Percentiles rank a stretch among this genome's conserved stretches.
These are phyloP conservation scores for Dryas integrifolia DNA, from an alignment of 331 rosid species.

Conservation along the genomic window DNA sequence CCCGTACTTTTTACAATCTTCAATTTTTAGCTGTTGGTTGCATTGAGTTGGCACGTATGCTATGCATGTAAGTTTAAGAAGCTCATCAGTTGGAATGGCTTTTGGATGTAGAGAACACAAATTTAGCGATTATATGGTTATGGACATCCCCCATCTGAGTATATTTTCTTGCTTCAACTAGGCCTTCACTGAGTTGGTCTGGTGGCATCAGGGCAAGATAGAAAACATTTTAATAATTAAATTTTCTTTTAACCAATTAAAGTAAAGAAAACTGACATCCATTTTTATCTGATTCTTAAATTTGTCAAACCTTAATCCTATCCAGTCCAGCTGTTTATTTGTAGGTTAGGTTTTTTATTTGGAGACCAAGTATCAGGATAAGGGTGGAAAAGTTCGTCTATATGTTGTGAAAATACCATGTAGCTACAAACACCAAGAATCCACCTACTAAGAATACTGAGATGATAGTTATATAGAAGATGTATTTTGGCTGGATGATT, in stretches of 20 bases:
- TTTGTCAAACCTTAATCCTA: not conserved
- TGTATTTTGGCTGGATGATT: no score
- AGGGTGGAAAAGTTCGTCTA: not conserved
- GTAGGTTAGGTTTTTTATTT: not conserved
- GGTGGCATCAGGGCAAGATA: no score
- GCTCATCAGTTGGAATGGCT: not conserved
- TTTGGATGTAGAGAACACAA: not conserved
- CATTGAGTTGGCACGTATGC: not conserved
- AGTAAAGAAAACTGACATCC: not conserved
- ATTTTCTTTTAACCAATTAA: not conserved
- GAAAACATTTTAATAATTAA: no score
- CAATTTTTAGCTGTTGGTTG: not conserved
- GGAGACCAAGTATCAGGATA: not conserved
- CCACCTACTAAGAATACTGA: no score
- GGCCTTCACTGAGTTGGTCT: no score
- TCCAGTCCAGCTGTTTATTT: not conserved
- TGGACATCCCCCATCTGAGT: not conserved
- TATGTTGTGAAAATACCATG: not conserved
- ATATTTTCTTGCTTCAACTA: not conserved
- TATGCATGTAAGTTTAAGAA: not conserved
- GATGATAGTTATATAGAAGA: no score
- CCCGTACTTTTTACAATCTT: not conserved
- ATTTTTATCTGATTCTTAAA: not conserved
- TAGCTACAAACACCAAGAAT: not conserved
- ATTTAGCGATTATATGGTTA: not conserved